phyloP scores from a whole-genome alignment of 768 basidiomycete genomes.

The Phylloporus arenicola region DNA sequence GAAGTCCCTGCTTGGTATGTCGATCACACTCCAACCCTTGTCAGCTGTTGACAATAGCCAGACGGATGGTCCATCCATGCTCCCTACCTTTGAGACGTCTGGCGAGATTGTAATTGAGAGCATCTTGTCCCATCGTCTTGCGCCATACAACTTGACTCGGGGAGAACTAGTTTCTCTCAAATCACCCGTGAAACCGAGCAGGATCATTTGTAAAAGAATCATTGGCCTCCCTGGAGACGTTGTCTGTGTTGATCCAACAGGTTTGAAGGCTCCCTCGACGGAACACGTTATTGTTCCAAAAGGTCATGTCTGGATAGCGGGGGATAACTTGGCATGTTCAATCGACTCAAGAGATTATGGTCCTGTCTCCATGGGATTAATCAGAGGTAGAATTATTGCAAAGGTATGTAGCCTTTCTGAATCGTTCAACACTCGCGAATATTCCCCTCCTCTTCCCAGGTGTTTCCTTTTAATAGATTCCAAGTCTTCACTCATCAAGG shows the following conservation, averaged over 20 bases:
- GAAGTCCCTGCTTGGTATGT: constrained; percentile 48
- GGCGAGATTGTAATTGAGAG: constrained; percentile 66
- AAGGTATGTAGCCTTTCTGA: constrained; percentile 41
- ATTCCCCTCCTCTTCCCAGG: constrained; percentile 9
- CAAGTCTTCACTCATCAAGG: constrained; percentile 18
- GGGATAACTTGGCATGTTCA: constrained; percentile 81
- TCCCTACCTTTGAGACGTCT: constrained; percentile 58
- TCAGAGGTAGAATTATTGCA: constrained; percentile 62
- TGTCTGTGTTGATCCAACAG: constrained; percentile 84
- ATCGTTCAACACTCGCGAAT: constrained; percentile 1
- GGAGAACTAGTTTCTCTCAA: constrained; percentile 74
- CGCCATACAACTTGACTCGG: constrained; percentile 48
- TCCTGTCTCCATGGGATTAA: constrained; percentile 76
- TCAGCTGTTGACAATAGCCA: constrained; percentile 22
- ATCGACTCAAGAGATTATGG: constrained; percentile 92
- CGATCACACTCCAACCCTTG: background rate
- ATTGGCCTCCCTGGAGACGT: constrained; percentile 87
- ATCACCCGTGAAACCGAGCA: constrained; percentile 63
- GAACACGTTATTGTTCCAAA: constrained; percentile 77
- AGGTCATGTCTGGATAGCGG: constrained; percentile 86
- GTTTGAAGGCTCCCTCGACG: constrained; percentile 51
- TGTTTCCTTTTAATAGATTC: constrained; percentile 29
- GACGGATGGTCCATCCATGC: constrained; percentile 77
- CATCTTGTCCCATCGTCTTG: constrained; percentile 47
- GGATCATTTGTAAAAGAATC: constrained; percentile 81